Evolutionary conservation across 192 early-diverging fungal genomes (phyloP).

Genomic region (Mortierella alpina): DNA sequence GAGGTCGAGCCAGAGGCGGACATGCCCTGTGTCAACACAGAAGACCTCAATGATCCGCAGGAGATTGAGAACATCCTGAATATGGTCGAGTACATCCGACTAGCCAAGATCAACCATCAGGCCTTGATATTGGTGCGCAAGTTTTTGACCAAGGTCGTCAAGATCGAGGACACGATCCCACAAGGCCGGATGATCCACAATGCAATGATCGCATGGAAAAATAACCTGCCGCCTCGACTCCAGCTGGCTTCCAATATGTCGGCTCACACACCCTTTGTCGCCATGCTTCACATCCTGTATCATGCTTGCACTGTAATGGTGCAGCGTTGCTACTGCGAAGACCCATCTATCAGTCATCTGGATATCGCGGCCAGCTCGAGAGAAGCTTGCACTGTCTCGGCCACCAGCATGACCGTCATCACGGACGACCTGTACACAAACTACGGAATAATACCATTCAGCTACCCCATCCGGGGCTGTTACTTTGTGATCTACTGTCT

Average conservation of each 20-base stretch:
- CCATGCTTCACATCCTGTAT: constrained; percentile 64
- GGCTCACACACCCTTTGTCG: constrained; percentile 54
- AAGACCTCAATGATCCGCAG: constrained; percentile 31
- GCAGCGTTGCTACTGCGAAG: constrained; percentile 58
- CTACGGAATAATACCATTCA: constrained; percentile 49
- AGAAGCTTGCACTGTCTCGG: constrained; percentile 56
- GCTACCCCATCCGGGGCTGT: constrained; percentile 59
- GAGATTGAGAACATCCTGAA: constrained; percentile 46
- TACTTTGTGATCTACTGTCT: constrained; percentile 63
- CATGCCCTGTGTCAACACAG: constrained; percentile 21
- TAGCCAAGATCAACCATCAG: constrained; percentile 40
- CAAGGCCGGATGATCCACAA: constrained; percentile 28
- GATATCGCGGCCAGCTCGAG: constrained; percentile 29
- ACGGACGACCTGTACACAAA: constrained; percentile 54
- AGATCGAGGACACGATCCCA: constrained; percentile 38
- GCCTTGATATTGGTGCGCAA: constrained; percentile 35
- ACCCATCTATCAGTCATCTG: constrained; percentile 56
- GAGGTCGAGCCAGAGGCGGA: constrained; percentile 46
- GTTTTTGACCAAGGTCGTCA: constrained; percentile 31
- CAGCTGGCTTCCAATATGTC: constrained; percentile 42
- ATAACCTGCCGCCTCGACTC: constrained; percentile 45
- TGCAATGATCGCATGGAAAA: constrained; percentile 32
- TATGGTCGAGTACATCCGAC: constrained; percentile 35
- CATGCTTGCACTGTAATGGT: constrained; percentile 58
- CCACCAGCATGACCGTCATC: constrained; percentile 60